These are phyloP conservation scores for Solanum neorickii DNA, from an alignment of 257 asterid species.

Conservation along the genomic window DNA sequence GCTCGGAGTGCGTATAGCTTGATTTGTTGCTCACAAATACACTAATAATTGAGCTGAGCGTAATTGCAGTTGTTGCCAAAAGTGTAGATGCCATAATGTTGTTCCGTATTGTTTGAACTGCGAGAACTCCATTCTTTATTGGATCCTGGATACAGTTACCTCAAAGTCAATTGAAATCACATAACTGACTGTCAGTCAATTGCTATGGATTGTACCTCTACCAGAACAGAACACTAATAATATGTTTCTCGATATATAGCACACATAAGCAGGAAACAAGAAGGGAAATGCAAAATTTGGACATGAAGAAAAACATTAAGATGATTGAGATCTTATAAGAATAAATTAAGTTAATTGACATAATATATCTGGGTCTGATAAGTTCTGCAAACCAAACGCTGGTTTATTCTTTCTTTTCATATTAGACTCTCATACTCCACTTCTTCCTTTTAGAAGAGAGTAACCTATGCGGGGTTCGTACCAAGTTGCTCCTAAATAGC, in stretches of 20 bases:
- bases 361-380: neutral
- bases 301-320: neutral
- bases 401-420: neutral
- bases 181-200: neutral
- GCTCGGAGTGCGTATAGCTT: slow-evolving; percentile 18
- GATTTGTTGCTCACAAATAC: slow-evolving; percentile 64
- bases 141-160: slow-evolving; percentile 49
- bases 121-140: slow-evolving; percentile 61
- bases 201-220: neutral
- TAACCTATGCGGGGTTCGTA: neutral
- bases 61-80: slow-evolving; percentile 71
- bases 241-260: neutral
- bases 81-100: slow-evolving; percentile 94
- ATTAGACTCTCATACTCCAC: neutral
- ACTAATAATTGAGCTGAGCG: slow-evolving; percentile 81
- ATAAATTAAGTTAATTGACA: neutral
- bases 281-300: neutral
- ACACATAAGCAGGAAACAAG: neutral
- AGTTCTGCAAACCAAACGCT: neutral
- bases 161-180: neutral
- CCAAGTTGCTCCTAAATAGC: neutral
- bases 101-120: slow-evolving; percentile 83
- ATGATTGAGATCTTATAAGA: neutral
- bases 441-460: neutral
- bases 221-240: neutral